Percentiles rank a stretch among this genome's conserved stretches.
Conservation (phyloP, 768 basidiomycete genomes). For the Mycena amicta region DNA sequence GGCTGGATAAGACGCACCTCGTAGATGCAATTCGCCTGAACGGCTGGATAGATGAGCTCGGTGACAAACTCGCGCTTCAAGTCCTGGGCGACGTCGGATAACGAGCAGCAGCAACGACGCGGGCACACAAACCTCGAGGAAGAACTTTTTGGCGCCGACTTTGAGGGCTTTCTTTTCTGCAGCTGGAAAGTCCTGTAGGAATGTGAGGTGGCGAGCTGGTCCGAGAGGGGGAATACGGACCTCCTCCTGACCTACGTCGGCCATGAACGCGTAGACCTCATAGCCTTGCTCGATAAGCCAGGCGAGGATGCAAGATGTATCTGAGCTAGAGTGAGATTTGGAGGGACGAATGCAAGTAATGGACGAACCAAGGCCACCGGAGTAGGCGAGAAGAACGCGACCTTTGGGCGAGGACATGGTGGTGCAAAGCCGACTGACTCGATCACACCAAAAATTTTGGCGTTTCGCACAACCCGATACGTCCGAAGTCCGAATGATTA, state of each 20-base stretch:
- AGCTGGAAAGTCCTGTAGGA: slow-evolving; percentile 83
- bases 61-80: slow-evolving; percentile 93
- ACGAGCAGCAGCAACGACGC: background rate
- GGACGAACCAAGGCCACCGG: slow-evolving; percentile 89
- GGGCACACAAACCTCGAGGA: slow-evolving; percentile 68
- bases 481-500: no score
- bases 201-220: slow-evolving; percentile 12
- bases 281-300: slow-evolving; percentile 99
- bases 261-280: slow-evolving; percentile 97
- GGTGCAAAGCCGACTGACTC: background rate
- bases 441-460: background rate
- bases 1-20: slow-evolving; percentile 56
- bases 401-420: slow-evolving; percentile 61
- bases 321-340: slow-evolving; percentile 40
- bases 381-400: slow-evolving; percentile 96
- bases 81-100: slow-evolving; percentile 54
- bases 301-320: slow-evolving; percentile 98
- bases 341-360: background rate
- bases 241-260: slow-evolving; percentile 92
- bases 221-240: slow-evolving; percentile 34
- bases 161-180: slow-evolving; percentile 86
- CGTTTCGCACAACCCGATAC: no score
- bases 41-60: slow-evolving; percentile 95
- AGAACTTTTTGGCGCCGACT: slow-evolving; percentile 96
- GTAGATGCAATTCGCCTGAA: slow-evolving; percentile 98